These are phyloP conservation scores for Ophiognomonia clavigignenti-juglandacearum DNA, from an alignment of 2,329 filamentous ascomycete genomes.

Conservation along the genomic window DNA sequence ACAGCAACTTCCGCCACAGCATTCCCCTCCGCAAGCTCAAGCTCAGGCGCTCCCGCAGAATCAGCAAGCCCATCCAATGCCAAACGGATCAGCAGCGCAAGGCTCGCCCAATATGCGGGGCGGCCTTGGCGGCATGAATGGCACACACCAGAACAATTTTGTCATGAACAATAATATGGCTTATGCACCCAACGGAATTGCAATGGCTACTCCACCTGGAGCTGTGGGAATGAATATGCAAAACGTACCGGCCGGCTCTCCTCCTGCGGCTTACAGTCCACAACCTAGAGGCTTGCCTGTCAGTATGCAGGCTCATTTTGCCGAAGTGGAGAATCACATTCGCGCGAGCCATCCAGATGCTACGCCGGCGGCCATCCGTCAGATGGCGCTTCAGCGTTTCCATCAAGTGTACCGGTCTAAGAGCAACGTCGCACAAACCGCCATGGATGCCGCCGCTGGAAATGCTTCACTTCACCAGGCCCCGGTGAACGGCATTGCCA, in stretches of 20 bases:
- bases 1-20: constrained; percentile 23
- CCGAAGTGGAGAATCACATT: constrained; percentile 47
- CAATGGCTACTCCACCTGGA: constrained; percentile 39
- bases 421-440: constrained; percentile 37
- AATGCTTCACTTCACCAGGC: constrained; percentile 42
- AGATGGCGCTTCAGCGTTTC: constrained; percentile 47
- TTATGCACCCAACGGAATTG: constrained; percentile 37
- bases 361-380: constrained; percentile 43
- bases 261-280: constrained; percentile 22
- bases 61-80: constrained; percentile 30
- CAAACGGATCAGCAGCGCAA: constrained; percentile 18
- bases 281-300: constrained; percentile 39
- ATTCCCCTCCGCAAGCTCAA: constrained; percentile 23
- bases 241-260: constrained; percentile 38
- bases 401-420: constrained; percentile 26
- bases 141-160: constrained; percentile 48
- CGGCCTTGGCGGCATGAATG: constrained; percentile 26
- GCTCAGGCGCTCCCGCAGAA: constrained; percentile 27
- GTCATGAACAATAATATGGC: constrained; percentile 49
- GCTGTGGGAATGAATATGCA: constrained; percentile 40
- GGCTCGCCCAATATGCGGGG: constrained; percentile 22
- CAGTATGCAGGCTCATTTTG: constrained; percentile 43
- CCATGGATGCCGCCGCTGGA: constrained; percentile 52
- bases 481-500: constrained; percentile 43
- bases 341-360: constrained; percentile 46